These are phyloP conservation scores for Mayamaea pseudoterrestris DNA, from an alignment of 108 stramenopile species.

Conservation along the genomic window DNA sequence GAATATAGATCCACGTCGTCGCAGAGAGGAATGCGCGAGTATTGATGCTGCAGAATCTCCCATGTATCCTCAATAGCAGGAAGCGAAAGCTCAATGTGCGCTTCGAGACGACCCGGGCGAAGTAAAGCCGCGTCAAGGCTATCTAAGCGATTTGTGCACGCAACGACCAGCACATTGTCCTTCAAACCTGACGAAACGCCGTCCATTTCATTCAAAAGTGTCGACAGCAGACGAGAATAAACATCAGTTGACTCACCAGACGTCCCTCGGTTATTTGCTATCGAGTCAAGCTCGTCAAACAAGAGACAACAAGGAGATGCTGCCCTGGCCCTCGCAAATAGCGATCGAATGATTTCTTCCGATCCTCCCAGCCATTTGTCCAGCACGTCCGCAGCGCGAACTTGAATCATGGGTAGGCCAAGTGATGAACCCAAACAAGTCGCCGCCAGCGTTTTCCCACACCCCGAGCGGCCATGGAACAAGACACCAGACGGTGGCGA, in stretches of 20 bases:
- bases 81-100: conserved; percentile 41
- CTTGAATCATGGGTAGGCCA: conserved; percentile 40
- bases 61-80: conserved; percentile 31
- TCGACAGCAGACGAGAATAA: conserved; percentile 70
- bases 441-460: conserved; percentile 62
- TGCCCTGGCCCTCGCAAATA: conserved; percentile 67
- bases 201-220: conserved; percentile 97
- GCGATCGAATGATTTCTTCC: conserved; percentile 82
- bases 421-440: conserved; percentile 62
- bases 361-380: conserved; percentile 96
- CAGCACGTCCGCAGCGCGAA: conserved; percentile 81
- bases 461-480: conserved; percentile 67
- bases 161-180: conserved; percentile 74
- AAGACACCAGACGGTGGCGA: conserved; percentile 66
- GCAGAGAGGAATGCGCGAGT: conserved; percentile 14
- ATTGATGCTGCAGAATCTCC: conserved; percentile 35
- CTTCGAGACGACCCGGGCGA: conserved; percentile 90
- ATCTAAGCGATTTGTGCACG: conserved; percentile 91
- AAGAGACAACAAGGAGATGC: conserved; percentile 90
- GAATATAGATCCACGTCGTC: conserved; percentile 7
- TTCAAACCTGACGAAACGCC: conserved; percentile 60
- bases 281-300: conserved; percentile 96
- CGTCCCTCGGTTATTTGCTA: conserved; percentile 73
- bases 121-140: conserved; percentile 89
- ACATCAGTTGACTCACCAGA: conserved; percentile 44